Conservation (phyloP, 331 rosid species). For the Malus hybrid region DNA sequence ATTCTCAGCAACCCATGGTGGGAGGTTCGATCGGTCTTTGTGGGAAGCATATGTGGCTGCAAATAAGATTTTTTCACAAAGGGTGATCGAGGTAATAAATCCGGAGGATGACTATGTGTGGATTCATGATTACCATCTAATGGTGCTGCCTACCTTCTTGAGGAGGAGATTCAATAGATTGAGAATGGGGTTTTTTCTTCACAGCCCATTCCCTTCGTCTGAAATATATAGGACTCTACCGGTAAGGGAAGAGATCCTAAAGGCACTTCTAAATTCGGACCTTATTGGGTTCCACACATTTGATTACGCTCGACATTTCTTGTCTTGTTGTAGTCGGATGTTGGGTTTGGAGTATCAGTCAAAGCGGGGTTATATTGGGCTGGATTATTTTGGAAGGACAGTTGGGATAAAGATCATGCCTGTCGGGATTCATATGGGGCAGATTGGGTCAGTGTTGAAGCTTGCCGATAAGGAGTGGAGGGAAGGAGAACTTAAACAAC, state of each 20-base stretch:
- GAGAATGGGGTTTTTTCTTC: constrained; percentile 52
- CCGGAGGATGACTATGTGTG: constrained; percentile 45
- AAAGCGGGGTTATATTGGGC: constrained; percentile 45
- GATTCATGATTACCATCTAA: constrained; percentile 47
- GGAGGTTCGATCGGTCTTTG: constrained; percentile 40
- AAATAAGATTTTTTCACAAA: constrained; percentile 37
- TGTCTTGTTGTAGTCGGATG: constrained; percentile 50
- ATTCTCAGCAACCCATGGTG: constrained; percentile 32
- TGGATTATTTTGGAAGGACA: constrained; percentile 37
- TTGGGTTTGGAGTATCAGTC: constrained; percentile 46
- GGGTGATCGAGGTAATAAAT: constrained; percentile 44
- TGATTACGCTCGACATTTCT: constrained; percentile 48
- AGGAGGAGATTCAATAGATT: constrained; percentile 43
- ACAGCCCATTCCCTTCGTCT: constrained; percentile 44
- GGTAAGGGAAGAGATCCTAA: constrained; percentile 44
- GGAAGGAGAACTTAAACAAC: constrained; percentile 25
- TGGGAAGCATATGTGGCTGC: constrained; percentile 52
- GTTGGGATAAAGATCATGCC: constrained; percentile 40
- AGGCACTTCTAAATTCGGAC: constrained; percentile 44
- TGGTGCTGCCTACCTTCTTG: constrained; percentile 47
- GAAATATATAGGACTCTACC: constrained; percentile 46
- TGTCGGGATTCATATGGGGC: constrained; percentile 39
- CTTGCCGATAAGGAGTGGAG: constrained; percentile 37
- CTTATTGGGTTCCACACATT: constrained; percentile 50
- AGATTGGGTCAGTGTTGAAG: constrained; percentile 27